Conservation (phyloP, 306 rosid species). For the Lotus japonicus region DNA sequence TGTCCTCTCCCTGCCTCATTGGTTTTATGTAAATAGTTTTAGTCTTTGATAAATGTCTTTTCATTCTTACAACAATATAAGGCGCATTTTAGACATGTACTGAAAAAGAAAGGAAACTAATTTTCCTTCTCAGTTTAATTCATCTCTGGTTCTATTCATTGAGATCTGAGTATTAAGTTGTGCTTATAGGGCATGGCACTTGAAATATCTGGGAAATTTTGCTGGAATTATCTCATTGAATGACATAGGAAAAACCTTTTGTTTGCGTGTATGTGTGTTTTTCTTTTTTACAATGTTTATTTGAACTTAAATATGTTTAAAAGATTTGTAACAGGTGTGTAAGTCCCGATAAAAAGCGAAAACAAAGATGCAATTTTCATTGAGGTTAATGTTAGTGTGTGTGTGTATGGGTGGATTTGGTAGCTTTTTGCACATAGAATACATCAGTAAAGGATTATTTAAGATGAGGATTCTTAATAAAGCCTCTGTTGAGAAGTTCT, state of each 20-base stretch:
- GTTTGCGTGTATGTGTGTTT: no score
- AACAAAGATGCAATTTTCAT: no score
- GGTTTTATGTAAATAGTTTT: conserved; percentile 34
- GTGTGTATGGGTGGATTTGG: no score
- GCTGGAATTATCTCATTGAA: not conserved
- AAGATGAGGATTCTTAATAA: no score
- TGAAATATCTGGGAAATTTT: not conserved
- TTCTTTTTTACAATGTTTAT: no score
- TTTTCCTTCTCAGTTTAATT: conserved; percentile 4
- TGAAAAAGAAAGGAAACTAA: conserved; percentile 24
- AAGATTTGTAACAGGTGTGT: no score
- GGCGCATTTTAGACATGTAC: conserved; percentile 10
- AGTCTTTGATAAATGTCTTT: conserved; percentile 16
- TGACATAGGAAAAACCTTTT: not conserved
- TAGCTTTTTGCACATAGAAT: no score
- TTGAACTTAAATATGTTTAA: no score
- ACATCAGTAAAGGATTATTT: no score
- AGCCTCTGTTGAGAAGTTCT: no score
- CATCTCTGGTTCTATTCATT: not conserved
- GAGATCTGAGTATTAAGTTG: not conserved
- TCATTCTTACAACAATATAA: conserved; percentile 21
- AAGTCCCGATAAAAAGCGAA: no score
- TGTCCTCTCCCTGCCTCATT: conserved; percentile 20
- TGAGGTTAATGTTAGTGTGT: no score
- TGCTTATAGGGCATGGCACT: not conserved